phyloP scores from a whole-genome alignment of 805 yeast genomes.

The Scheffersomyces coipomensis region DNA sequence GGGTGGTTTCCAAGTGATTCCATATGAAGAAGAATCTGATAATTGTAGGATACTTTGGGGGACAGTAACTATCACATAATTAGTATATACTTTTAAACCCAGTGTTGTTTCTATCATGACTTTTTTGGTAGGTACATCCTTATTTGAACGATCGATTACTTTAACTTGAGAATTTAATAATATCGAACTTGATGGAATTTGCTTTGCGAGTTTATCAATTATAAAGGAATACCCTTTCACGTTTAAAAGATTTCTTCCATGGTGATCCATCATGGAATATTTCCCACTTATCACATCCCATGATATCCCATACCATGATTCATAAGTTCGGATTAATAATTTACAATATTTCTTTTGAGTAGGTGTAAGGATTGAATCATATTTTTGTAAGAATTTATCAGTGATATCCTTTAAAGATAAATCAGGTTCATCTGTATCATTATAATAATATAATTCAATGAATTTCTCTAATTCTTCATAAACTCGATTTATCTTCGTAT shows the following conservation, averaged over 20 bases:
- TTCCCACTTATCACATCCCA: conserved; percentile 68
- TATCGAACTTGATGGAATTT: conserved; percentile 40
- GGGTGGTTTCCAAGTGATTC: conserved; percentile 37
- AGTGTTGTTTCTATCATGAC: conserved; percentile 31
- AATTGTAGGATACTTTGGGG: conserved; percentile 71
- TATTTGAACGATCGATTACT: conserved; percentile 29
- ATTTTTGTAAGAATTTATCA: conserved; percentile 44
- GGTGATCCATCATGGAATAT: conserved; percentile 64
- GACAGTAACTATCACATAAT: conserved; percentile 68
- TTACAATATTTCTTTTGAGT: conserved; percentile 53
- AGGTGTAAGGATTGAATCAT: conserved; percentile 45
- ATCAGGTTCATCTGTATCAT: conserved; percentile 49
- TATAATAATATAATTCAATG: conserved; percentile 56
- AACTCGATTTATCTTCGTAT: conserved; percentile 31
- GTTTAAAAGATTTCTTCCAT: conserved; percentile 77
- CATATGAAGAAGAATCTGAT: conserved; percentile 34
- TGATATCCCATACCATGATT: conserved; percentile 78
- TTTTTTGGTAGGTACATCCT: conserved; percentile 7
- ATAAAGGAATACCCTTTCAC: conserved; percentile 53
- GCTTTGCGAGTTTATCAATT: conserved; percentile 36
- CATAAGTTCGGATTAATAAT: conserved; percentile 56
- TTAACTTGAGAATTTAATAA: conserved; percentile 41
- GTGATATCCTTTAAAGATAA: conserved; percentile 51
- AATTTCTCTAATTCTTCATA: conserved; percentile 57
- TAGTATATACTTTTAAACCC: conserved; percentile 35